Percentiles rank a stretch among this genome's conserved stretches.
These are phyloP conservation scores for Puccinia polysora DNA, from an alignment of 1,284 basidiomycete species.

Conservation along the genomic window DNA sequence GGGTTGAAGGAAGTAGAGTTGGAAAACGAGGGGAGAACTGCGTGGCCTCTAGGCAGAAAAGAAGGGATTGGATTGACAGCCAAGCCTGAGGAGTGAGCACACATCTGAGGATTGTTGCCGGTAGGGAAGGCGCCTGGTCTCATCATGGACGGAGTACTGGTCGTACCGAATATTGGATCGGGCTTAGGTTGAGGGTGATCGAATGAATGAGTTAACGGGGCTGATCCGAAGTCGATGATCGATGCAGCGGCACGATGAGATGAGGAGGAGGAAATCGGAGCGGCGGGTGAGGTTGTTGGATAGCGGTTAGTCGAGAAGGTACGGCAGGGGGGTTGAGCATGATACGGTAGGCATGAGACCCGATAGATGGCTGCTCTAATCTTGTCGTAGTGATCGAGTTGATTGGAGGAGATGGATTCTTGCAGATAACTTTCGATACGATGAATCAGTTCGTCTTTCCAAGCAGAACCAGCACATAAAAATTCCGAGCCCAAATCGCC, in stretches of 20 bases:
- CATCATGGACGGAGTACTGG: conserved; percentile 8
- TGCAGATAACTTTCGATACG: conserved; percentile 22
- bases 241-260: conserved; percentile 19
- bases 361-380: conserved; percentile 22
- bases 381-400: neutral
- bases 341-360: neutral
- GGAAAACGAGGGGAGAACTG: neutral
- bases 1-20: neutral
- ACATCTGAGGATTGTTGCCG: neutral
- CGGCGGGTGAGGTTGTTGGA: neutral
- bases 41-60: neutral
- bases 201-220: conserved; percentile 13
- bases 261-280: neutral
- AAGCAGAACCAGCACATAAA: neutral
- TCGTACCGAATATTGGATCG: conserved; percentile 20
- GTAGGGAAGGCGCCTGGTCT: neutral
- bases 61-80: neutral
- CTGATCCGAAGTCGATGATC: conserved; percentile 8
- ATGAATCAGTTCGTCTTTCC: conserved; percentile 10
- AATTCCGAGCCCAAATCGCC: neutral
- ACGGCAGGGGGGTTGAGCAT: neutral
- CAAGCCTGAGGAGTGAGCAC: neutral
- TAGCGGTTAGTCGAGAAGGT: neutral
- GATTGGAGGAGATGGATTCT: neutral
- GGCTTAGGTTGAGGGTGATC: conserved; percentile 6